Evolutionary conservation across 768 basidiomycete species (phyloP), one percentile per base, ranked within the genome.

Genomic region (Cystofilobasidium bisporidii): DNA sequence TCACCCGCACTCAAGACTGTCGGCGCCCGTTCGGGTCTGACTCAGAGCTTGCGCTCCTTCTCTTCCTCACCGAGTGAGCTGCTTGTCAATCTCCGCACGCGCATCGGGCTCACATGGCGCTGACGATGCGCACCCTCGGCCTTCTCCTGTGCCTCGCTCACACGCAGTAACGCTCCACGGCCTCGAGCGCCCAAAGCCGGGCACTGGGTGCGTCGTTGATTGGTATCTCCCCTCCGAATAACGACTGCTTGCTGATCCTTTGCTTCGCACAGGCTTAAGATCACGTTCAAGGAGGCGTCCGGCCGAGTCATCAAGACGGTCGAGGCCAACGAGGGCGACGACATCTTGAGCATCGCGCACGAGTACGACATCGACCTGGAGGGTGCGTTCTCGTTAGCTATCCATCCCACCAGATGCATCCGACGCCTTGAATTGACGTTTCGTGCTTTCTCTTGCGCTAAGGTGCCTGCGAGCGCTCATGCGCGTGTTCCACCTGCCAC

Each of bases 401-500:
- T n/a, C n/a, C n/a, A n/a, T n/a, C n/a, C n/a, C n/a, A n/a, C n/a
- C n/a, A n/a, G n/a, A n/a, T n/a, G n/a, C n/a, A n/a, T n/a, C n/a
- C n/a, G n/a, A n/a, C n/a, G n/a, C n/a, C n/a, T n/a, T n/a, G n/a
- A n/a, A n/a, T n/a, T n/a, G n/a, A n/a, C n/a, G n/a, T n/a, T n/a
- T n/a, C n/a, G n/a, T n/a, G n/a, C n/a, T n/a, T n/a, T n/a, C n/a
- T n/a, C n/a, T n/a, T n/a, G n/a, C n/a, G n/a, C n/a, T n/a, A n/a
- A 96, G 92, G 93, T 66, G 94, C 94, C 32, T 99, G 96, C 77
- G 94, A 98, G 80, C 88, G 91, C 47, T 94, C 91, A 1, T 84
- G 96, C 58, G 94, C 94, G 20, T 99, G 94, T 75, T 97, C 94
- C 18, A 99, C 94, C 26, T 99, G 94, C 76, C 94, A 99, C 76